Conservation (phyloP, 352 stramenopile genomes). For the Phytophthora pinifolia region DNA sequence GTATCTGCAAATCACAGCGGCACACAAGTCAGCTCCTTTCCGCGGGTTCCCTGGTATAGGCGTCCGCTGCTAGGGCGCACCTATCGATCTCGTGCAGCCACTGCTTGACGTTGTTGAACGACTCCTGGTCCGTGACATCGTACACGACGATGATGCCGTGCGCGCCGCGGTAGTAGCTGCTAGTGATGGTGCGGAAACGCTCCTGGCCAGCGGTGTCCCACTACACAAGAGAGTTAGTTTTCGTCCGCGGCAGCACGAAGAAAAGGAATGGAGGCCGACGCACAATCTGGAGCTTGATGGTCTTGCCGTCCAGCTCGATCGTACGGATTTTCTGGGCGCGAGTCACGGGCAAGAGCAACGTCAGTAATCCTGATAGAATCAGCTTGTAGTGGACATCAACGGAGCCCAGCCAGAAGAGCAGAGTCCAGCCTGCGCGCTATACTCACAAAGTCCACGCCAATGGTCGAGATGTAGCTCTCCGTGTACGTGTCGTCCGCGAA, state of each 20-base stretch:
- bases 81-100: slow-evolving; percentile 95
- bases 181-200: slow-evolving; percentile 99
- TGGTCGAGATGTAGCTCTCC: slow-evolving; percentile 99
- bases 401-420: not conserved
- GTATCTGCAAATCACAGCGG: slow-evolving; percentile 71
- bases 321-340: slow-evolving; percentile 97
- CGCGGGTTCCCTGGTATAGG: no score
- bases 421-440: not conserved
- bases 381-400: not conserved
- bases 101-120: slow-evolving; percentile 98
- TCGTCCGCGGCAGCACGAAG: not conserved
- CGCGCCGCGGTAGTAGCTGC: slow-evolving; percentile 98
- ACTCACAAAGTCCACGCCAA: slow-evolving; percentile 99
- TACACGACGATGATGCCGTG: slow-evolving; percentile 99
- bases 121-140: slow-evolving; percentile 98
- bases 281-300: slow-evolving; percentile 99
- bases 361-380: slow-evolving; percentile 17
- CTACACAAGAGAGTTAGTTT: slow-evolving; percentile 37
- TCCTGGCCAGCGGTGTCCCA: slow-evolving; percentile 99
- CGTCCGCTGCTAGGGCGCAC: slow-evolving; percentile 24
- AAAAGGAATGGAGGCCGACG: slow-evolving; percentile 8
- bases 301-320: slow-evolving; percentile 99
- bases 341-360: slow-evolving; percentile 11
- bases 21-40: slow-evolving; percentile 5
- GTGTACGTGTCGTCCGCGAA: slow-evolving; percentile 99